phyloP scores from a whole-genome alignment of 371 early-diverging fungal species.

The Neoconidiobolus thromboides region DNA sequence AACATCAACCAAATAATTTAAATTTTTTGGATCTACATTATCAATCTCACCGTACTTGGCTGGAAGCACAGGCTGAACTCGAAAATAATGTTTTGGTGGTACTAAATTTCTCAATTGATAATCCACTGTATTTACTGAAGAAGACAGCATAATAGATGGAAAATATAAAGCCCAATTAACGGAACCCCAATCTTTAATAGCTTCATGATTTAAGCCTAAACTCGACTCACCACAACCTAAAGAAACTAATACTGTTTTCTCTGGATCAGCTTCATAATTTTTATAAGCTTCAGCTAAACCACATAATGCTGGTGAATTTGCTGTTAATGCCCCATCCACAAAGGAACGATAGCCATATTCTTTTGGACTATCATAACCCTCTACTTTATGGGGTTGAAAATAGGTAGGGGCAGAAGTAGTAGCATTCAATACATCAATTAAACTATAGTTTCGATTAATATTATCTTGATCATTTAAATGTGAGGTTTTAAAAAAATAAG shows the following conservation, averaged over 20 bases:
- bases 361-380: background rate
- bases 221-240: slow-evolving; percentile 1
- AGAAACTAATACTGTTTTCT: background rate
- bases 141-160: background rate
- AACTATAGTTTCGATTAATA: background rate
- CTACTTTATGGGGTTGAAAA: slow-evolving; percentile 4
- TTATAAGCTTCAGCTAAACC: slow-evolving; percentile 2
- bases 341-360: background rate
- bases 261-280: background rate
- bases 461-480: background rate
- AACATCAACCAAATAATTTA: background rate
- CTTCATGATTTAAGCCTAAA: background rate
- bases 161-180: background rate
- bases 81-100: slow-evolving; percentile 2
- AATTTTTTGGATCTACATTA: background rate
- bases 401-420: slow-evolving; percentile 8
- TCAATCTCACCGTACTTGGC: background rate
- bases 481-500: slow-evolving; percentile 2
- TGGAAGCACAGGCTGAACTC: background rate
- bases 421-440: slow-evolving; percentile 6
- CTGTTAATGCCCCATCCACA: slow-evolving; percentile 5
- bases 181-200: background rate
- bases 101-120: background rate
- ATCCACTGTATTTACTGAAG: slow-evolving; percentile 1
- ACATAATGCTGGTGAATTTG: slow-evolving; percentile 1